These are phyloP conservation scores for sorghum (Sorghum bicolor) DNA, from an alignment of 176 grass and related monocot genomes.

Conservation along the genomic window DNA sequence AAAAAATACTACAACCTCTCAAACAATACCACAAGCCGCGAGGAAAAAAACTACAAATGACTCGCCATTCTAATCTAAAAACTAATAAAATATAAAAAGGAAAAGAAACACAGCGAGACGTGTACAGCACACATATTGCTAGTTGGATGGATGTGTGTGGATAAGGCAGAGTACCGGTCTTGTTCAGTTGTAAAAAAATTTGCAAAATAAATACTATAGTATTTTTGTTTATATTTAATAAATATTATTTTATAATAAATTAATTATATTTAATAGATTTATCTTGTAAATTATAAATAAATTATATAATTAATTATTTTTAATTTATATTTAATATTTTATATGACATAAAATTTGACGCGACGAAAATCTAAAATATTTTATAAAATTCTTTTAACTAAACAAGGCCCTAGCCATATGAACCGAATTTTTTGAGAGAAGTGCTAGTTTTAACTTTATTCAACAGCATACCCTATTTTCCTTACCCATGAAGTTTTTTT, in stretches of 20 bases:
- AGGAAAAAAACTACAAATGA: background rate
- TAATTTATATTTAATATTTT: no score
- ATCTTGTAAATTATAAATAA: no score
- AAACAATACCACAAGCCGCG: background rate
- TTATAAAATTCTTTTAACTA: no score
- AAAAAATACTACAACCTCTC: background rate
- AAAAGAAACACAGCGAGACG: background rate
- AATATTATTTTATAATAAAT: no score
- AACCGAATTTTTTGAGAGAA: background rate
- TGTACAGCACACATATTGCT: constrained; percentile 14
- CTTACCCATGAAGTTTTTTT: background rate
- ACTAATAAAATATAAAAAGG: background rate
- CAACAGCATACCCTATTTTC: background rate
- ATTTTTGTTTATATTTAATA: no score
- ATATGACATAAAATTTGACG: no score
- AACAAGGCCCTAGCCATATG: background rate
- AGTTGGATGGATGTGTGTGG: constrained; percentile 6
- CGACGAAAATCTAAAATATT: no score
- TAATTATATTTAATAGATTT: no score
- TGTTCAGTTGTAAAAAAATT: no score
- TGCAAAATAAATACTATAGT: no score
- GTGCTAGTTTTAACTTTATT: background rate
- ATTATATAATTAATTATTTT: no score
- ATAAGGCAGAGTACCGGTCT: background rate
- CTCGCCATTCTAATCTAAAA: background rate